Percentiles rank a stretch among this genome's conserved stretches.
Conservation (phyloP, 1,139 yeast genomes). For the Candida sp. region DNA sequence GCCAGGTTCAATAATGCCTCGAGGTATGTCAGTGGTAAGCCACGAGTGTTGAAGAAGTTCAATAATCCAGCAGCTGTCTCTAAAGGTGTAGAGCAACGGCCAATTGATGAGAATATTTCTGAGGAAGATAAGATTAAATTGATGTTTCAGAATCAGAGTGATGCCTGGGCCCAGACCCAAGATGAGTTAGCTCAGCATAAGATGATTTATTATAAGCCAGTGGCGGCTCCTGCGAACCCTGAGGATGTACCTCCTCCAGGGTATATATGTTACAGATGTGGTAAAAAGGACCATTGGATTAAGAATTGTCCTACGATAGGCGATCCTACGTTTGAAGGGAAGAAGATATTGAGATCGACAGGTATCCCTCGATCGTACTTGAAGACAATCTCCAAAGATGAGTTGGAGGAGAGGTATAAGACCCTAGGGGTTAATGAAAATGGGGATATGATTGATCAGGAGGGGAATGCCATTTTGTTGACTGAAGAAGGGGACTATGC, state of each 20-base stretch:
- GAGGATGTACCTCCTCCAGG: slow-evolving; percentile 93
- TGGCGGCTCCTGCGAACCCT: slow-evolving; percentile 29
- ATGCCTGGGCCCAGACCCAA: slow-evolving; percentile 94
- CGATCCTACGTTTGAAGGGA: slow-evolving; percentile 94
- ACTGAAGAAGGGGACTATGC: slow-evolving; percentile 96
- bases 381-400: slow-evolving; percentile 61
- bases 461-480: slow-evolving; percentile 73
- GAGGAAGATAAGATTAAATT: slow-evolving; percentile 88
- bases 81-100: slow-evolving; percentile 13
- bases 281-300: slow-evolving; percentile 96
- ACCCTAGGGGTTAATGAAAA: slow-evolving; percentile 44
- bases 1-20: slow-evolving; percentile 57
- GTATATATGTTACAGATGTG: slow-evolving; percentile 94
- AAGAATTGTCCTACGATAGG: slow-evolving; percentile 92
- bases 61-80: slow-evolving; percentile 16
- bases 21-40: slow-evolving; percentile 85
- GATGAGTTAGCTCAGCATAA: slow-evolving; percentile 81
- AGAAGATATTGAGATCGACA: slow-evolving; percentile 85
- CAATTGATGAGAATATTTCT: slow-evolving; percentile 40
- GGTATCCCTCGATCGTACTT: slow-evolving; percentile 96
- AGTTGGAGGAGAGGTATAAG: slow-evolving; percentile 53
- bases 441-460: slow-evolving; percentile 53
- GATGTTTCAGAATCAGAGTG: slow-evolving; percentile 92
- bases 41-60: slow-evolving; percentile 48
- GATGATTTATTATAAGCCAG: slow-evolving; percentile 53